Evolutionary conservation across 1,139 yeast genomes (phyloP).

Genomic region (Nematodospora anomalae): DNA sequence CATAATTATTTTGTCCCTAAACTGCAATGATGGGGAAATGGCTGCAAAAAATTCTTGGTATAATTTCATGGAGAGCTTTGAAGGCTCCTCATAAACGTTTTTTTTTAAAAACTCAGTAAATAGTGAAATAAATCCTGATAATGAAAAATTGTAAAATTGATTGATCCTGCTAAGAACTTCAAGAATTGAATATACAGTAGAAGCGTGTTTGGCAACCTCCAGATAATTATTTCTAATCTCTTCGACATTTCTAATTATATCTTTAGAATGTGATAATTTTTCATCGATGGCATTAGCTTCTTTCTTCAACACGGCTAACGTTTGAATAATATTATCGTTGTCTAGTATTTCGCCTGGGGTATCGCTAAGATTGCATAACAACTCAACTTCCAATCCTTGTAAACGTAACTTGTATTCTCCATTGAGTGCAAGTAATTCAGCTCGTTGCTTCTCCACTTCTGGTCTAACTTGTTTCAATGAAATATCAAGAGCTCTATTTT

Average conservation of each 20-base stretch:
- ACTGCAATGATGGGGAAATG: constrained; percentile 49
- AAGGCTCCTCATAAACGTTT: constrained; percentile 19
- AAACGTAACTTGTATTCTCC: constrained; percentile 60
- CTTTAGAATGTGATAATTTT: constrained; percentile 55
- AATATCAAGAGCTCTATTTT: constrained; percentile 59
- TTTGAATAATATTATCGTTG: constrained; percentile 56
- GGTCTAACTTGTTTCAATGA: constrained; percentile 61
- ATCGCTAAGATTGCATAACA: constrained; percentile 58
- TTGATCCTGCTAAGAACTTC: constrained; percentile 42
- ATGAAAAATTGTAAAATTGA: constrained; percentile 59
- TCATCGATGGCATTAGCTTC: constrained; percentile 58
- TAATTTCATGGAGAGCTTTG: constrained; percentile 31
- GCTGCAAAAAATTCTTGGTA: constrained; percentile 48
- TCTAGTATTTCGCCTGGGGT: constrained; percentile 68
- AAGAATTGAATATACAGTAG: constrained; percentile 50
- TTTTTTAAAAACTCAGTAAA: constrained; percentile 38
- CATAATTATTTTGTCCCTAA: constrained; percentile 48
- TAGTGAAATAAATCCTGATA: constrained; percentile 44
- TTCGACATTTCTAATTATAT: constrained; percentile 56
- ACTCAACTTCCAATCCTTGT: constrained; percentile 56
- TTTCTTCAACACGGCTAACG: constrained; percentile 63
- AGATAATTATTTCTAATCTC: constrained; percentile 45
- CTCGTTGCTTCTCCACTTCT: constrained; percentile 61
- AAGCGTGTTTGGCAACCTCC: constrained; percentile 56
- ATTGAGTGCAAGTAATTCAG: constrained; percentile 53